Conservation (phyloP, 2,329 filamentous ascomycete genomes). For the Westerdykella ornata region DNA sequence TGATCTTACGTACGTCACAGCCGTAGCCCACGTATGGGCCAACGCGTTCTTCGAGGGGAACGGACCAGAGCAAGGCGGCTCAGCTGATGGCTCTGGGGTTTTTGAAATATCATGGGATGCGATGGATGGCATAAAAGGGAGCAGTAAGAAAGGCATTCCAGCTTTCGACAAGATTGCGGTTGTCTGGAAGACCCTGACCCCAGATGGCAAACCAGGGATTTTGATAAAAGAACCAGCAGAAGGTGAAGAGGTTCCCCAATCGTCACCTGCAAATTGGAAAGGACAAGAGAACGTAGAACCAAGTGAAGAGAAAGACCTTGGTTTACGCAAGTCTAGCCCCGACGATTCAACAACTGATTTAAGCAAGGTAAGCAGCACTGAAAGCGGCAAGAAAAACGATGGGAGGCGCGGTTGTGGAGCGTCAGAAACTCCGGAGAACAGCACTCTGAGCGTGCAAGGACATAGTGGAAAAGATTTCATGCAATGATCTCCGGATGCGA, state of each 20-base stretch:
- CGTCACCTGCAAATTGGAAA: slow-evolving; percentile 67
- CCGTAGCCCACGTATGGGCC: slow-evolving; percentile 94
- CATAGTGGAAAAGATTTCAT: slow-evolving; percentile 33
- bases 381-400: slow-evolving; percentile 36
- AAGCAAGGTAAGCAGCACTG: slow-evolving; percentile 66
- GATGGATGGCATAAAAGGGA: slow-evolving; percentile 94
- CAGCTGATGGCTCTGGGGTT: slow-evolving; percentile 61
- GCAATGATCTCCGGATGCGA: background rate
- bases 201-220: slow-evolving; percentile 28
- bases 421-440: slow-evolving; percentile 26
- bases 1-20: slow-evolving; percentile 79
- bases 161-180: slow-evolving; percentile 78
- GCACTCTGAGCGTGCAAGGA: slow-evolving; percentile 37
- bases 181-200: slow-evolving; percentile 61
- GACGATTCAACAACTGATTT: slow-evolving; percentile 53
- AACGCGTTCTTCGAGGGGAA: slow-evolving; percentile 87
- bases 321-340: slow-evolving; percentile 58
- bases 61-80: slow-evolving; percentile 61
- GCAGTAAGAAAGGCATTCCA: slow-evolving; percentile 69
- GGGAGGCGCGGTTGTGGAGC: slow-evolving; percentile 19
- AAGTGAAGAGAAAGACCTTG: slow-evolving; percentile 56
- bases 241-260: slow-evolving; percentile 64
- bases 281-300: slow-evolving; percentile 43
- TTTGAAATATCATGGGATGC: slow-evolving; percentile 67
- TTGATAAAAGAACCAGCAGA: slow-evolving; percentile 59